Evolutionary conservation across 2,329 filamentous ascomycete species (phyloP), one percentile per base, ranked within the genome.

Genomic region (Escovopsis weberi): DNA sequence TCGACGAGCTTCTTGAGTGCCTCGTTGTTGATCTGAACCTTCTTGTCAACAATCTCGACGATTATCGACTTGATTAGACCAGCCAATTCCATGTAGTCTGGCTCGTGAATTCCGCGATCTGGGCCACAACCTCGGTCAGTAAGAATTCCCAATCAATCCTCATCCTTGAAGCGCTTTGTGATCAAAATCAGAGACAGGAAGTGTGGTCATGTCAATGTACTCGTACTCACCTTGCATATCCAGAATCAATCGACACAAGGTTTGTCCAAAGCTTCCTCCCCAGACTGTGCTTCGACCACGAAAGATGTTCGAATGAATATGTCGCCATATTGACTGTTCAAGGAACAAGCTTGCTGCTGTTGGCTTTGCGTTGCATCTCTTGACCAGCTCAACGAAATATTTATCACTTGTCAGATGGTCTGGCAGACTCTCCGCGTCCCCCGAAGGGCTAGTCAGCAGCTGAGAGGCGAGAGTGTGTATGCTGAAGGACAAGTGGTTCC

Each of bases 21-120:
- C 12, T 12, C 5, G 9, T 26, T 2, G 7, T 39, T 15, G 12
- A 32, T 11, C 6, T 19, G n/a, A 5, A 8, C 4, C 5, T 33
- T 15, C 1, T 40, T 19, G 3, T 11, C 30, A 18, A 44, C 8
- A 2, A 12, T 12, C 11, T 26, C 2, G 2, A 34, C 18, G 3
- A 15, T 38, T 28, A 18, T 43, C 1, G 33, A 38, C 18, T 43
- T 45, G 9, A 34, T 37, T 7, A 23, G 40, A 11, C 43, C 43
- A n/a, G 40, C n/a, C 11, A 43, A 15, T 2, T 33, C 12, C 12
- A 43, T 32, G 8, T 34, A 42, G 1, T 34, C 8, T n/a, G 12
- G 3, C 6, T 40, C 19, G 5, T 28, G 4, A 11, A 4, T 4
- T 10, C n/a, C 12, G 9, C 4, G 2, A 5, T 34, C 40, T 45